Evolutionary conservation across 2,329 filamentous ascomycete species (phyloP), one percentile per base, ranked within the genome.

Genomic region (Talaromyces sp.): DNA sequence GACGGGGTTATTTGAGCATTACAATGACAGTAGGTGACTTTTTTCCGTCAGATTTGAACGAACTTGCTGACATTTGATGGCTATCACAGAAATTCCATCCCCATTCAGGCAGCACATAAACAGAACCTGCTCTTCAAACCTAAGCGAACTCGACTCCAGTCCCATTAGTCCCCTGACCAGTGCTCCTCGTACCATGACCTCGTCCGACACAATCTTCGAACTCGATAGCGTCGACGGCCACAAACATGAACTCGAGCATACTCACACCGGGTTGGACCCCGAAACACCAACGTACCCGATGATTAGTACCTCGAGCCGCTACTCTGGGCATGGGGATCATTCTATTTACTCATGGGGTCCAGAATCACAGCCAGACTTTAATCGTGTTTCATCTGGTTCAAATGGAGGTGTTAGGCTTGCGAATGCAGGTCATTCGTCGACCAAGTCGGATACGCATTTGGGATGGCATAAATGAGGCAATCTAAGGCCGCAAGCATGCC

Each of bases 381-480:
- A 44, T 37, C 35, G 25, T 52, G 44, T 39, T 6, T 54, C 48
- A 9, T 60, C 58, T 18, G 46, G 33, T 23, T 37, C 40, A 7
- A 37, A 16, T 39, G 48, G 59, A 18, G 58, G 46, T 12, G 59
- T 61, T 23, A 35, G 48, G 11, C 35, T 61, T 55, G 46, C 46
- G 25, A 61, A 48, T 28, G 12, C 46, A 1, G 58, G 46, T 33
- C 46, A 61, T 9, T 25, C 50, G 16, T 55, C 59, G 28, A 42
- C n/a, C 25, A 61, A 54, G 48, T 61, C 59, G 16, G 28, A 55
- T 35, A 28, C 18, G 31, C 23, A 33, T 33, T 55, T 35, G 21
- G 21, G 12, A 9, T 48, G 48, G 46, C 12, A 61, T 28, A 44
- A 33, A 55, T 61, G 18, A 55, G 90, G 12, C 23, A 16, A 21